Percentiles rank a stretch among this genome's conserved stretches.
phyloP scores from a whole-genome alignment of 2,329 filamentous ascomycete species.

The Verticillium alfalfae region DNA sequence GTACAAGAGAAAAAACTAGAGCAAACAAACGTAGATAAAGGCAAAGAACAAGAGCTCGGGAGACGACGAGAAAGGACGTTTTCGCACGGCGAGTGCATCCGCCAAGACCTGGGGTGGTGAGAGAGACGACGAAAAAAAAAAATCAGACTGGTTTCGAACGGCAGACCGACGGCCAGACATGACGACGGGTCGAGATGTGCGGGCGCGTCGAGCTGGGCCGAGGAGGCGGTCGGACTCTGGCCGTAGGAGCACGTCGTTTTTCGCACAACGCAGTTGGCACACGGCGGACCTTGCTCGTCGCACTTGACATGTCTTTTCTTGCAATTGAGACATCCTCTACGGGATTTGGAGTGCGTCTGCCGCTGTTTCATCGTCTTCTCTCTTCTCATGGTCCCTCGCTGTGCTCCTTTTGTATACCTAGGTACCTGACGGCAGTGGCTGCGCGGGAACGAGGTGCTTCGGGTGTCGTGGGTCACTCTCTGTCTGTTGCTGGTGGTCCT shows the following conservation, averaged over 20 bases:
- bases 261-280: constrained; percentile 23
- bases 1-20: too few species aligned
- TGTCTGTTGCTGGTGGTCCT: too few species aligned
- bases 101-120: not conserved
- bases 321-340: constrained; percentile 24
- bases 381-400: not conserved
- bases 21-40: too few species aligned
- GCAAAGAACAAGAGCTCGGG: too few species aligned
- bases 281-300: constrained; percentile 28
- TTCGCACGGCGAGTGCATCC: not conserved
- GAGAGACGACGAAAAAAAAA: too few species aligned
- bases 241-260: constrained; percentile 4
- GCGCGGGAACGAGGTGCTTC: too few species aligned
- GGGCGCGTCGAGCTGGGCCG: not conserved
- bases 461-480: too few species aligned
- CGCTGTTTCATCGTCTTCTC: constrained; percentile 10
- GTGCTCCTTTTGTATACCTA: too few species aligned
- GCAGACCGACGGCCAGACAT: not conserved
- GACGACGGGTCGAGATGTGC: not conserved
- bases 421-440: too few species aligned
- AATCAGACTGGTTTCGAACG: not conserved
- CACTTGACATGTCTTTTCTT: constrained; percentile 30
- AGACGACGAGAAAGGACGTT: not conserved
- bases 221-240: not conserved
- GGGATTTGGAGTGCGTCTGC: constrained; percentile 25